A percentile compares a stretch with the other conserved stretches of the same genome.
Evolutionary conservation across 768 basidiomycete genomes (phyloP).

Genomic region (Termitomyces eurrhizus): DNA sequence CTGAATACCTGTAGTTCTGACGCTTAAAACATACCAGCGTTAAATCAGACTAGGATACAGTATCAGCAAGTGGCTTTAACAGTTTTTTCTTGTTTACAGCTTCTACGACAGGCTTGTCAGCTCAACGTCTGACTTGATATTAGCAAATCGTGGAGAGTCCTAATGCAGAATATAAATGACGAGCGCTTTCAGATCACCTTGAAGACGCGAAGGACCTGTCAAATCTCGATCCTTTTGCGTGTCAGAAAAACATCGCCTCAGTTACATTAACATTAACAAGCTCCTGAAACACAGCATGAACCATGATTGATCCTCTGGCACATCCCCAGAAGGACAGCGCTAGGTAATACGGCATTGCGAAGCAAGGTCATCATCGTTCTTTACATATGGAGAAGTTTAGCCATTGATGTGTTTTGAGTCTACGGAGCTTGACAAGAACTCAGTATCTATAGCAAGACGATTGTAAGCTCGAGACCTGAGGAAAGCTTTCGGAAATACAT

Average conservation of each 20-base stretch:
- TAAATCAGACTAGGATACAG: constrained; percentile 17
- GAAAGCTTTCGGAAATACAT: neutral
- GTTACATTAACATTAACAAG: neutral
- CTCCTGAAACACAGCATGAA: neutral
- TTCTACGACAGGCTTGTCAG: neutral
- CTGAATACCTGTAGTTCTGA: neutral
- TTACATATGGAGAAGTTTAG: neutral
- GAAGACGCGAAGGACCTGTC: neutral
- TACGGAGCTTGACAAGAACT: neutral
- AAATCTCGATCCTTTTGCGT: constrained; percentile 12
- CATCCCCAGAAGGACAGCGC: neutral
- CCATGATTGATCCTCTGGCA: neutral
- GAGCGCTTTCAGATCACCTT: neutral
- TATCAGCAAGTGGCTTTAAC: constrained; percentile 19
- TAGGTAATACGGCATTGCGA: neutral
- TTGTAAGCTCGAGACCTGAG: neutral
- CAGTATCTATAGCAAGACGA: neutral
- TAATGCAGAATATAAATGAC: constrained; percentile 1
- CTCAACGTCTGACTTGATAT: constrained; percentile 15
- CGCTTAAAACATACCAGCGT: neutral
- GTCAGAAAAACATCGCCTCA: constrained; percentile 16
- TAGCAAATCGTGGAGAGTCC: constrained; percentile 22
- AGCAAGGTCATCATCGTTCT: neutral
- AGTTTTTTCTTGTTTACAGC: constrained; percentile 19
- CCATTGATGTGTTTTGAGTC: neutral